phyloP scores from a whole-genome alignment of 2,329 filamentous ascomycete species.

The Fusarium hostae region DNA sequence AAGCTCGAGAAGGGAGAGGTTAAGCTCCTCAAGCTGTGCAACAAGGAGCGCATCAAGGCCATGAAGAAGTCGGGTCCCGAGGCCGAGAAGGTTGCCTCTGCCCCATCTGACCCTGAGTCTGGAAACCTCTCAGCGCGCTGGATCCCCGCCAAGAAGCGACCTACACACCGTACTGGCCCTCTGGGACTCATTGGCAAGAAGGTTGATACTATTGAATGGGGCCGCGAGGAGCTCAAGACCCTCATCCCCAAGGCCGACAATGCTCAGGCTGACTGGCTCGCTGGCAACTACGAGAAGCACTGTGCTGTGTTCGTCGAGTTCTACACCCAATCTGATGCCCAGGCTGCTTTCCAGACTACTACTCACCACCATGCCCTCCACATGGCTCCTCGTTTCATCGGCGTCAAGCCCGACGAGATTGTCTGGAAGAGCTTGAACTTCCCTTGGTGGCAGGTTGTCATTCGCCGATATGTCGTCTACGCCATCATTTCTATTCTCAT shows the following conservation, averaged over 20 bases:
- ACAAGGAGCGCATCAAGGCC: conserved; percentile 52
- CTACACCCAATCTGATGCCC: conserved; percentile 81
- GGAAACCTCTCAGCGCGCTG: conserved; percentile 73
- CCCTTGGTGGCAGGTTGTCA: conserved; percentile 78
- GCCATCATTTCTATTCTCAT: conserved; percentile 77
- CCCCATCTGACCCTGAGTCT: conserved; percentile 71
- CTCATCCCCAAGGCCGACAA: conserved; percentile 73
- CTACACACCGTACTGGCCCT: conserved; percentile 72
- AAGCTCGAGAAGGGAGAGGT: conserved; percentile 87
- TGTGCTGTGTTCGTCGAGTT: conserved; percentile 95
- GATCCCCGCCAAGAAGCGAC: conserved; percentile 74
- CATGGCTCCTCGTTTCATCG: conserved; percentile 87
- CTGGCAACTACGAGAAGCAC: conserved; percentile 71
- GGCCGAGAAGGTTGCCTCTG: conserved; percentile 48
- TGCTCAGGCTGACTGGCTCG: conserved; percentile 70
- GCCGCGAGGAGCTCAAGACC: conserved; percentile 66
- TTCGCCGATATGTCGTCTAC: conserved; percentile 73
- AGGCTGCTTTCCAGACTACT: conserved; percentile 84
- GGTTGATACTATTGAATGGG: conserved; percentile 91
- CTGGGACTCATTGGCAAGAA: conserved; percentile 71
- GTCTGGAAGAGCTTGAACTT: conserved; percentile 83
- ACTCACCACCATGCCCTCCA: conserved; percentile 84
- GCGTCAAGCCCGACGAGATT: conserved; percentile 81
- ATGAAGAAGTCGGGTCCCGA: conserved; percentile 48
- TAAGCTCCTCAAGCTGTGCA: conserved; percentile 74